These are phyloP conservation scores for Leccinum pallidistipes DNA, from an alignment of 1,284 basidiomycete species.

Conservation along the genomic window DNA sequence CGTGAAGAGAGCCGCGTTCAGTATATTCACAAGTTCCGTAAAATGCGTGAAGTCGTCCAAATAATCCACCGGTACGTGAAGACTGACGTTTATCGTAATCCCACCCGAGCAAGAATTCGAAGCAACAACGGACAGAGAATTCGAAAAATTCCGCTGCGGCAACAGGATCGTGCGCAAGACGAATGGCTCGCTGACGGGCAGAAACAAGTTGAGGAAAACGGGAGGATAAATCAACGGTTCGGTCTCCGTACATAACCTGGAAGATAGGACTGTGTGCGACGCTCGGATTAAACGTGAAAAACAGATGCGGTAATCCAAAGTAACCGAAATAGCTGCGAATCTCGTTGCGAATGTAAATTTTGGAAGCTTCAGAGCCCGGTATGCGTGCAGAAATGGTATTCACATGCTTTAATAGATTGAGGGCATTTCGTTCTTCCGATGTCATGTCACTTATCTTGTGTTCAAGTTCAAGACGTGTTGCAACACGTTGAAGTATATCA, in stretches of 20 bases:
- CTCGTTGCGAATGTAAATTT: neutral
- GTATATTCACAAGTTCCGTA: slow-evolving; percentile 17
- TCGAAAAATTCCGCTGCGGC: slow-evolving; percentile 9
- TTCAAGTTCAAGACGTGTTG: slow-evolving; percentile 1
- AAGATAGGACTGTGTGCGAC: slow-evolving; percentile 15
- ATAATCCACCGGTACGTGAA: neutral
- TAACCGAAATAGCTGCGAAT: slow-evolving; percentile 9
- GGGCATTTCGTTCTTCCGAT: neutral
- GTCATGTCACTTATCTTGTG: neutral
- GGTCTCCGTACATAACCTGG: slow-evolving; percentile 15
- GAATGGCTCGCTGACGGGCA: neutral
- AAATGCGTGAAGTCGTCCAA: slow-evolving; percentile 9
- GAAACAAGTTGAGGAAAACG: slow-evolving; percentile 8
- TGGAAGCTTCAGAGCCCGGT: slow-evolving; percentile 13
- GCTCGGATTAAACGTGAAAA: slow-evolving; percentile 15
- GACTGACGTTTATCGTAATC: neutral
- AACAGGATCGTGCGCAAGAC: slow-evolving; percentile 10
- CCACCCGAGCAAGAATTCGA: slow-evolving; percentile 11
- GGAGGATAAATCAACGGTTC: neutral
- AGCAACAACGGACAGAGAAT: slow-evolving; percentile 8
- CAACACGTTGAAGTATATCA: too few relatives aligned
- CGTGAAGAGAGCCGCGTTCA: slow-evolving; percentile 11
- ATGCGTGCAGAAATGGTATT: slow-evolving; percentile 10
- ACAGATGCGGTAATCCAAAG: slow-evolving; percentile 13
- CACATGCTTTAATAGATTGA: slow-evolving; percentile 1